These are phyloP conservation scores for Dujonia santamariae DNA, from an alignment of 1,139 yeast genomes.

Conservation along the genomic window DNA sequence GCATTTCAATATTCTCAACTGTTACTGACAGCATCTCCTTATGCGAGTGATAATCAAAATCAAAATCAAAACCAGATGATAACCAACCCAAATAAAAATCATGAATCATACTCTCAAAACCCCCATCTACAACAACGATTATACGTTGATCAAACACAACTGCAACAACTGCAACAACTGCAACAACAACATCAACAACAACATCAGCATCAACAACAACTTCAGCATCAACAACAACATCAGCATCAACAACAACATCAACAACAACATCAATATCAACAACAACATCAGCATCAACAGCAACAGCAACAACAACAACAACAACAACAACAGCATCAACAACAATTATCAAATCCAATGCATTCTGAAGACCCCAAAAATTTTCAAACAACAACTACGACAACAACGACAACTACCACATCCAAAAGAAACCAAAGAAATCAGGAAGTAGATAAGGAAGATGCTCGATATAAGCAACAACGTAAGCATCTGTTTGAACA, in stretches of 20 bases:
- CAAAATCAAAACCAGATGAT: too few species aligned
- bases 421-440: conserved; percentile 1
- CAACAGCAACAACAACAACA: conserved; percentile 1
- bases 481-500: too few species aligned
- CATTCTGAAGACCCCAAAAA: too few species aligned
- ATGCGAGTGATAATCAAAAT: too few species aligned
- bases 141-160: neutral
- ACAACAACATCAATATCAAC: conserved; percentile 8
- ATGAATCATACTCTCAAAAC: neutral
- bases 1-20: conserved; percentile 11
- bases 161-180: conserved; percentile 1
- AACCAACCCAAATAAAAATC: neutral
- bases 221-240: conserved; percentile 6
- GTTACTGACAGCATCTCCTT: conserved; percentile 1
- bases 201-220: neutral
- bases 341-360: conserved; percentile 1
- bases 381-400: neutral
- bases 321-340: conserved; percentile 1
- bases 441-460: neutral
- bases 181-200: neutral
- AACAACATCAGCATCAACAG: conserved; percentile 1
- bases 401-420: too few species aligned
- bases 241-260: conserved; percentile 10
- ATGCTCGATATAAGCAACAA: neutral
- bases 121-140: neutral